Base-by-base conservation (phyloP, 305 asterid genomes). In the Rubia tinctorum region DNA sequence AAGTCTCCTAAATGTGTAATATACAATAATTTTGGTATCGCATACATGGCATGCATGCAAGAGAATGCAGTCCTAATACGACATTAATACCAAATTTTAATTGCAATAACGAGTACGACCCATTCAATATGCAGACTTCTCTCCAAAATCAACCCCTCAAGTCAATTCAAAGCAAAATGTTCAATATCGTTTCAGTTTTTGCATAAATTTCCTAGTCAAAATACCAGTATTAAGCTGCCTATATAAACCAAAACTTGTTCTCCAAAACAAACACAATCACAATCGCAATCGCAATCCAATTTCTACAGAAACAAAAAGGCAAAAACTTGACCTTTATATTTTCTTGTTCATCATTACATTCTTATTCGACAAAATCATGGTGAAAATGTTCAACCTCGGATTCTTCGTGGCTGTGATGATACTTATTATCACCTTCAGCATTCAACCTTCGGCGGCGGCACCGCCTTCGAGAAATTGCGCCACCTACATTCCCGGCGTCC, bases 71-170 rank as follows among this genome's bases (percentile, higher is more conserved):
- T 53, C 17, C 59, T 17, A 53, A 53, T 53, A 53, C 59, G 59
- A 53, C 59, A 53, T 17, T 58, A 58, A 23, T n/a, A 58, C 64
- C 17, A 25, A 20, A 9, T 22, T 43, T 66, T 51, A 51, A 51
- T 51, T 15, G 9, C 27, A 13, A 39, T 17, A 37, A 61, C 43
- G 43, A 62, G 66, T 60, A 62, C 40, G 88, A 83, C 89, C 80
- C 63, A 69, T 85, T 85, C 87, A 78, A 80, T 77, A 47, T 63
- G 69, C 42, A 73, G 55, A 71, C 74, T 62, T 62, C n/a, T 62
- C 34, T 60, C 1, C 63, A 58, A 58, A 56, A 18, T 22, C 55
- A 0, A 7, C 49, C 8, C 23, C 60, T 22, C 4, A 11, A 60
- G 67, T 62, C 67, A 62, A 62, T 27, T 62, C 67, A 62, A 61